Base-by-base conservation (phyloP, 768 basidiomycete genomes). In the Panaeolus cyanescens region DNA sequence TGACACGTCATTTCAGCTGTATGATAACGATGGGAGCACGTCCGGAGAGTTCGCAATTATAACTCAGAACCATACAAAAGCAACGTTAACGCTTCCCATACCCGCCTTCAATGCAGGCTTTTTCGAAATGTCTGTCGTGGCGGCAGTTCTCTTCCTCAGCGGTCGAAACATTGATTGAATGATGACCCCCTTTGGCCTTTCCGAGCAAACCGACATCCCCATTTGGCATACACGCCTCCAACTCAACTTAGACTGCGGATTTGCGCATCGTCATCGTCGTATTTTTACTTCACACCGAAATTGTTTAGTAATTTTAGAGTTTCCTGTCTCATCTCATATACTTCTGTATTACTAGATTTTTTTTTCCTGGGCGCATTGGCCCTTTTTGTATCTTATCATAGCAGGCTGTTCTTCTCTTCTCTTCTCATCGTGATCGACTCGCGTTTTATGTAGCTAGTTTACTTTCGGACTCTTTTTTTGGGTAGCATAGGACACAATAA, bases 161-260 rank as follows among this genome's bases (percentile, higher is more conserved):
- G 85, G 84, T 36, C 75, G 76, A 59, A 76, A 69, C 64, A 80
- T 85, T 17, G 83, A 83, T 59, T 86, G 25, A 19, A 19, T 19
- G 37, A 39, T 39, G 7, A 22, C 20, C 20, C 7, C 10, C 4
- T 8, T 22, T 1, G 25, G 2, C 9, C 40, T 3, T 5, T 42
- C 40, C 40, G 40, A 9, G 8, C 20, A 39, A 15, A n/a, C 37
- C 37, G 37, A 39, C 37, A 39, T 39, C 37, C 19, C 37, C 37
- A 39, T 39, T 39, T 39, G 37, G 37, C 15, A 39, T 39, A n/a
- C 37, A 15, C 37, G 37, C 2, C 13, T 37, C 36, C 7, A 37
- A 4, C 15, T 17, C 15, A 17, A 1, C 19, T 39, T n/a, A 39
- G 6, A 39, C 19, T 39, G n/a, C n/a, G 19, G 37, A 39, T 17